Evolutionary conservation across 768 basidiomycete genomes (phyloP).

Genomic region (Boletus edulis): DNA sequence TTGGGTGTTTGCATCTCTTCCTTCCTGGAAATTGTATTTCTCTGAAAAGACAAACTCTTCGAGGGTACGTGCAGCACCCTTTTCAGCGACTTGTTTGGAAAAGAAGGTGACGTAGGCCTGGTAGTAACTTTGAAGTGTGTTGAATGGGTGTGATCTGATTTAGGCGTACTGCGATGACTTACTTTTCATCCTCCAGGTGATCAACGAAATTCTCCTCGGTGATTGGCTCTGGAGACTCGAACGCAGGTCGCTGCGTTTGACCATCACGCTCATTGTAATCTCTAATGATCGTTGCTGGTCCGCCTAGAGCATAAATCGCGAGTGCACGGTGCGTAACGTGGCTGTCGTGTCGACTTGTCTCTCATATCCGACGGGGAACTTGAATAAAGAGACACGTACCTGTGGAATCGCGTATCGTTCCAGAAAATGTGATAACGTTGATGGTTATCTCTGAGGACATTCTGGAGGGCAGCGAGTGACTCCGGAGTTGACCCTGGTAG

Average conservation of each 20-base stretch:
- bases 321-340: constrained; percentile 31
- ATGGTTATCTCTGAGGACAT: constrained; percentile 48
- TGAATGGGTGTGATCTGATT: not conserved
- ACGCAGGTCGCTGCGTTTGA: constrained; percentile 18
- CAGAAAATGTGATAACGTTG: constrained; percentile 48
- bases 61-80: constrained; percentile 14
- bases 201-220: constrained; percentile 23
- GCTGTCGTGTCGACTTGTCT: constrained; percentile 6
- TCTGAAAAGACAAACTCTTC: constrained; percentile 33
- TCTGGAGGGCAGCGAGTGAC: constrained; percentile 23
- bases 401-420: constrained; percentile 47
- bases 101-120: constrained; percentile 29
- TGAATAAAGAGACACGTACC: constrained; percentile 35
- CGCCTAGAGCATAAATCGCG: constrained; percentile 28
- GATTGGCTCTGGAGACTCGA: constrained; percentile 25
- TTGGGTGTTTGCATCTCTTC: constrained; percentile 20
- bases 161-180: not conserved
- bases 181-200: constrained; percentile 29
- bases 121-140: constrained; percentile 21
- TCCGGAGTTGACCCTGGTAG: constrained; percentile 23
- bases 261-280: constrained; percentile 26
- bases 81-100: constrained; percentile 11
- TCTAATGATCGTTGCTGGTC: constrained; percentile 20
- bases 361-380: too few relatives aligned
- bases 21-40: constrained; percentile 22